Evolutionary conservation across 2,329 filamentous ascomycete genomes (phyloP), one percentile per base, ranked within the genome.

Genomic region (Fusarium veterinarium): DNA sequence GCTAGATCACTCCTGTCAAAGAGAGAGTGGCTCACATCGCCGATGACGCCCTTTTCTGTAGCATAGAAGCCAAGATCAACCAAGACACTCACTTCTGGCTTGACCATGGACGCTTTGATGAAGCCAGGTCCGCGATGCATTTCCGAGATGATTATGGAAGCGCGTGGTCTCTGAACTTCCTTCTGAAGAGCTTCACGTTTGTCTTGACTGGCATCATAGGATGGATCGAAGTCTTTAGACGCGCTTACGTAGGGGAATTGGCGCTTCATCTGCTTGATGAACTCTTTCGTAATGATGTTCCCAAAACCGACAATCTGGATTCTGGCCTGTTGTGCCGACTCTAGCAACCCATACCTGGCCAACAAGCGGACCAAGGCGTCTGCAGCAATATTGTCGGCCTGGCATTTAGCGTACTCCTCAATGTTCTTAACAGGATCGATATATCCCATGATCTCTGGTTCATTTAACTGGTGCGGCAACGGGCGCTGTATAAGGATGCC

Each of bases 121-220:
- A 31, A 31, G 2, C 20, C 28, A 0, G 45, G 45, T 17, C 45
- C 45, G 0, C 20, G 28, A 31, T 49, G 45, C 5, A 49, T 20
- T 17, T 49, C 45, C 10, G 45, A 49, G 3, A 49, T 23, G 5
- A 49, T 23, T 5, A 49, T 31, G 10, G 45, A 9, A 17, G 16
- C 10, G 0, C 45, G 45, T 9, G 45, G 45, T 31, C 20, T 14
- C 7, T 17, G 10, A 0, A 17, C 3, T 17, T 13, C 20, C 45
- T 31, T 10, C 0, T 6, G 1, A 3, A 5, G 14, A 23, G 28
- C 5, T 49, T 31, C 20, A 0, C 17, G 7, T 2, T 23, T 23
- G 5, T 5, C 28, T 2, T 4, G 4, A 25, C 23, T 9, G 7
- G 7, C 8, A 1, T 31, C 45, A 6, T 48, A 2, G 3, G 10